Base-by-base conservation (phyloP, 176 grass and related monocot genomes). In the Phoenix dactylifera region DNA sequence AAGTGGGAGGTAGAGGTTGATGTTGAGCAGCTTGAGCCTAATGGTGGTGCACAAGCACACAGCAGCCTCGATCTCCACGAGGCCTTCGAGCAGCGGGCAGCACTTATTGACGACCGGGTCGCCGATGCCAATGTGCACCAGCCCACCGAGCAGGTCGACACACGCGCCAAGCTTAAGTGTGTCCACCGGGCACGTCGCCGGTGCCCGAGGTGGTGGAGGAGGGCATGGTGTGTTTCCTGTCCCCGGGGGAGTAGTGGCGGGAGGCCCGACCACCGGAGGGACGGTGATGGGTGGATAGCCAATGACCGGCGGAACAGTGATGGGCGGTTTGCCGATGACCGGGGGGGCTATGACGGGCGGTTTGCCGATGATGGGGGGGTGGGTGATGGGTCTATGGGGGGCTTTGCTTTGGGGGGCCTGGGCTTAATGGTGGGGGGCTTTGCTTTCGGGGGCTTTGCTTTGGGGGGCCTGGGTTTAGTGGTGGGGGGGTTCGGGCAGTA, bases 401-500 rank as follows among this genome's bases (percentile, higher is more conserved):
- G 26, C 26, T 70, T 69, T 0, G 76, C 62, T 76, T 80, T 2
- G 85, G 80, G 49, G 1, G 24, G 24, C 3, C 55, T 52, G 4
- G 7, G 35, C 5, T 39, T 39, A 2, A 5, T 39, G 9, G 9
- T 28, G 26, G 26, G 26, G 26, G 26, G 26, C 26, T 28, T 28
- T 3, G 26, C 4, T 1, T 6, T 29, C 4, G 28, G 28, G 28
- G 76, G 76, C 0, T 70, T 69, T 0, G 76, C 62, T 76, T 80
- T 2, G 85, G 80, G 49, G 1, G 24, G 24, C 3, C 55, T 52
- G 4, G 7, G 35, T 12, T 39, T 39, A 2, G 9, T 39, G 9
- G 9, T 78, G 64, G 84, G 69, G 15, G 83, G 74, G 55, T 78
- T 66, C 2, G 52, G n/a, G 15, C 3, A 64, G 4, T 74, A 86